Percentiles rank a stretch among this genome's conserved stretches.
These are phyloP conservation scores for Blastobotrys capitulatus DNA, from an alignment of 1,139 yeast species.

Conservation along the genomic window DNA sequence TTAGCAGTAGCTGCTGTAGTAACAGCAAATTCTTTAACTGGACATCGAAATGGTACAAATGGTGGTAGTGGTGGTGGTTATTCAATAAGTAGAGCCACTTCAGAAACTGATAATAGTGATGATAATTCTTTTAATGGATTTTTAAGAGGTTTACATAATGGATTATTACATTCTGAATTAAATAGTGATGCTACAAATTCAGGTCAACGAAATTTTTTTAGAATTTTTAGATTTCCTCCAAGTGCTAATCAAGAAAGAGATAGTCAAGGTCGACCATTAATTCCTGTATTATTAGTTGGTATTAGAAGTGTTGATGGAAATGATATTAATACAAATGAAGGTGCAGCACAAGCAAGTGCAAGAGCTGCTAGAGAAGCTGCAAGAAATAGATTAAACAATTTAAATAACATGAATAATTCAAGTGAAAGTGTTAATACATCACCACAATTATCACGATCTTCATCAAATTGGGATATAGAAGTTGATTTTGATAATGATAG, in stretches of 20 bases:
- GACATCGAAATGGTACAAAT: conserved; percentile 23
- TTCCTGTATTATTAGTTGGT: conserved; percentile 55
- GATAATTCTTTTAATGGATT: conserved; percentile 28
- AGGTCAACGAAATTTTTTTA: conserved; percentile 38
- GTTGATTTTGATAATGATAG: neutral
- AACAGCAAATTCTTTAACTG: conserved; percentile 41
- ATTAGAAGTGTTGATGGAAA: conserved; percentile 40
- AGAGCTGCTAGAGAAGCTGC: no score
- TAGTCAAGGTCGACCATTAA: conserved; percentile 26
- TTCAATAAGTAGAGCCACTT: conserved; percentile 14
- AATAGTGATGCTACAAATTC: conserved; percentile 12
- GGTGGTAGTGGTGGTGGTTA: no score
- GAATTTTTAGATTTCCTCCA: conserved; percentile 50
- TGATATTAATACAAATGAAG: conserved; percentile 6
- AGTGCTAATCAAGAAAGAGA: conserved; percentile 6
- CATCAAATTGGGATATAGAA: neutral
- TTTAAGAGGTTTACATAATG: conserved; percentile 37
- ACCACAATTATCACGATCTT: neutral
- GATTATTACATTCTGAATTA: conserved; percentile 38
- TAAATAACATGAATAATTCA: no score
- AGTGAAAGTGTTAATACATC: neutral
- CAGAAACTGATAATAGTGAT: neutral
- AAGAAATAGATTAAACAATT: no score
- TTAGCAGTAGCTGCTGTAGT: conserved; percentile 45
- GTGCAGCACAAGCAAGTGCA: neutral